Conservation (phyloP, 306 rosid species). For the Rubus parviflorus region DNA sequence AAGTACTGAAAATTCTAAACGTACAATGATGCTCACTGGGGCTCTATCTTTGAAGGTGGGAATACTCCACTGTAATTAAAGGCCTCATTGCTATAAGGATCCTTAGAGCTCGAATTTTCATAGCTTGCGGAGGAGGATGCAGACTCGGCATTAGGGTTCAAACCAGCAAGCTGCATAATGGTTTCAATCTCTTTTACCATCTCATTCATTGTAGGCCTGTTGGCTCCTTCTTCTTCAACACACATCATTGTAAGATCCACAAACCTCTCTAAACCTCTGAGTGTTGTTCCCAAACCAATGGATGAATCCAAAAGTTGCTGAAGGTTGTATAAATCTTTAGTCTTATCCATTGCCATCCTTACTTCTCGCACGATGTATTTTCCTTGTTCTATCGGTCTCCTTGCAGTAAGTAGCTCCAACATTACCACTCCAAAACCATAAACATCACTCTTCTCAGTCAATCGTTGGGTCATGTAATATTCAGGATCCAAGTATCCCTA, state of each 20-base stretch:
- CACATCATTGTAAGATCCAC: conserved; percentile 55
- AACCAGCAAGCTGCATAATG: conserved; percentile 47
- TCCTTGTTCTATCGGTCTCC: conserved; percentile 57
- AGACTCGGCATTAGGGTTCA: conserved; percentile 50
- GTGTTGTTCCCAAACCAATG: conserved; percentile 22
- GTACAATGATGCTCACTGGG: not conserved
- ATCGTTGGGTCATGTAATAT: conserved; percentile 27
- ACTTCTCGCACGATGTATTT: conserved; percentile 59
- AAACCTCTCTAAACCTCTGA: conserved; percentile 49
- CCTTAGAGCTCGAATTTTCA: conserved; percentile 22
- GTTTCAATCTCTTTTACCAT: conserved; percentile 59
- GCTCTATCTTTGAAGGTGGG: conserved; percentile 2
- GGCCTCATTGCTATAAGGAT: conserved; percentile 33
- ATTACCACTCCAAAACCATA: conserved; percentile 63
- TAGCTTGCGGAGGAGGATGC: conserved; percentile 38
- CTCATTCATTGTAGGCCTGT: conserved; percentile 59
- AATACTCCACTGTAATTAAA: conserved; percentile 41
- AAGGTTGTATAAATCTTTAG: conserved; percentile 36
- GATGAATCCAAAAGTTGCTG: conserved; percentile 38
- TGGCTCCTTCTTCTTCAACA: conserved; percentile 48
- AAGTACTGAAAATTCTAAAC: not conserved
- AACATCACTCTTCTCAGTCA: conserved; percentile 45
- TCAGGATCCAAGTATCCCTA: conserved; percentile 60
- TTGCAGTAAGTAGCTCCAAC: conserved; percentile 62
- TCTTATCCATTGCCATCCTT: conserved; percentile 42